These are phyloP conservation scores for Colletotrichum spinosum DNA, from an alignment of 2,329 filamentous ascomycete genomes.

Conservation along the genomic window DNA sequence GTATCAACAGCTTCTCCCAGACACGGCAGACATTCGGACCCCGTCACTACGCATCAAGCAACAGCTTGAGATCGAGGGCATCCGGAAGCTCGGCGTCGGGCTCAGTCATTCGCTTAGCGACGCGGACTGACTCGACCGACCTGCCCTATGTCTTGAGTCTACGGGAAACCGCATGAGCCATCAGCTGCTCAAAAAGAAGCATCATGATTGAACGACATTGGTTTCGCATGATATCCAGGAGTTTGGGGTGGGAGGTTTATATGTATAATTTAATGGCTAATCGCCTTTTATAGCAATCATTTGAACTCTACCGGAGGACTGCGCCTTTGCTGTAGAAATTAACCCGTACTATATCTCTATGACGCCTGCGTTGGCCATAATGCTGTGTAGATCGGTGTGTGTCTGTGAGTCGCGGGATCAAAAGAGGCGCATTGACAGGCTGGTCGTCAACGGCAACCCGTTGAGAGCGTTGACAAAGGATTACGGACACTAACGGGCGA, in stretches of 20 bases:
- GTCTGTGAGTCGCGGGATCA: too few relatives aligned
- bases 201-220: slow-evolving; percentile 33
- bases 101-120: slow-evolving; percentile 63
- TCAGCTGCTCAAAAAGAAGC: background rate
- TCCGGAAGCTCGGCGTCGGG: slow-evolving; percentile 49
- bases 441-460: too few relatives aligned
- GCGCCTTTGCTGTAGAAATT: background rate
- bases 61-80: slow-evolving; percentile 52
- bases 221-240: slow-evolving; percentile 35
- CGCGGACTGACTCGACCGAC: slow-evolving; percentile 45
- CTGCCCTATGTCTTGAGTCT: slow-evolving; percentile 49
- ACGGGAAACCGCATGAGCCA: slow-evolving; percentile 34
- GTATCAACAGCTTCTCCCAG: slow-evolving; percentile 55
- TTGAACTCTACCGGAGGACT: background rate
- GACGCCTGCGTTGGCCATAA: too few relatives aligned
- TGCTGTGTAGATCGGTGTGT: too few relatives aligned
- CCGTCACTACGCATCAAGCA: slow-evolving; percentile 51
- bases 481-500: too few relatives aligned
- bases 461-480: too few relatives aligned
- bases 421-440: too few relatives aligned
- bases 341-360: too few relatives aligned
- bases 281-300: slow-evolving; percentile 1
- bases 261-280: slow-evolving; percentile 33
- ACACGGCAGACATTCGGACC: slow-evolving; percentile 53
- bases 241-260: slow-evolving; percentile 16